phyloP scores from a whole-genome alignment of 1,139 yeast genomes.

The Nadsonia starkeyi-henricii region DNA sequence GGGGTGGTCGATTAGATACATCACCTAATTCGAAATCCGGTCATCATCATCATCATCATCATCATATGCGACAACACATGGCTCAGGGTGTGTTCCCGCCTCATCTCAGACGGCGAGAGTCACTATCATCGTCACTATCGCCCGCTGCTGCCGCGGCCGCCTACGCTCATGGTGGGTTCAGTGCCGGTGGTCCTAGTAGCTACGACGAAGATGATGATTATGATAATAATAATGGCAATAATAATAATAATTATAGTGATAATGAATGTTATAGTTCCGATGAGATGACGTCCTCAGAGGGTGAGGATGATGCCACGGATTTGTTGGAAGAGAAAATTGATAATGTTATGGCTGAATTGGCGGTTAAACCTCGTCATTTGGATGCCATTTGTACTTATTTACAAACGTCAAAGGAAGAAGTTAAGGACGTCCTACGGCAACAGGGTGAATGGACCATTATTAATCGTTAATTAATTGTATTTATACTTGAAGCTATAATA shows the following conservation, averaged over 20 bases:
- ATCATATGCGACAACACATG: too few relatives aligned
- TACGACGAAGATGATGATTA: neutral
- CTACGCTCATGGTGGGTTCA: too few relatives aligned
- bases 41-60: too few relatives aligned
- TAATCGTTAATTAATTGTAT: constrained; percentile 12
- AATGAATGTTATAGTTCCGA: constrained; percentile 6
- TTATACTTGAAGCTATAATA: neutral
- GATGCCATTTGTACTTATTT: constrained; percentile 66
- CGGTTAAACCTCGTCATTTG: constrained; percentile 46
- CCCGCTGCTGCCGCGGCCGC: too few relatives aligned
- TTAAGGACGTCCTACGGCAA: constrained; percentile 20
- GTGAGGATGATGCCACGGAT: neutral
- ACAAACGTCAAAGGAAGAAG: constrained; percentile 40
- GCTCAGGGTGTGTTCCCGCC: too few relatives aligned
- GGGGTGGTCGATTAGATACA: too few relatives aligned
- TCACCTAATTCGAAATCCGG: too few relatives aligned
- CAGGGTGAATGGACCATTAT: constrained; percentile 20
- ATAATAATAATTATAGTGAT: constrained; percentile 5
- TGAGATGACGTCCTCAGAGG: neutral
- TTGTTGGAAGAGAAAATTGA: constrained; percentile 23
- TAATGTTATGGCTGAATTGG: constrained; percentile 30
- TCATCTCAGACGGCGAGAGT: too few relatives aligned
- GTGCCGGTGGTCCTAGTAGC: too few relatives aligned
- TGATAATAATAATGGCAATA: constrained; percentile 5
- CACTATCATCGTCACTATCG: too few relatives aligned